Conservation (phyloP, 2,329 filamentous ascomycete species). For the Hansfordia pulvinata region DNA sequence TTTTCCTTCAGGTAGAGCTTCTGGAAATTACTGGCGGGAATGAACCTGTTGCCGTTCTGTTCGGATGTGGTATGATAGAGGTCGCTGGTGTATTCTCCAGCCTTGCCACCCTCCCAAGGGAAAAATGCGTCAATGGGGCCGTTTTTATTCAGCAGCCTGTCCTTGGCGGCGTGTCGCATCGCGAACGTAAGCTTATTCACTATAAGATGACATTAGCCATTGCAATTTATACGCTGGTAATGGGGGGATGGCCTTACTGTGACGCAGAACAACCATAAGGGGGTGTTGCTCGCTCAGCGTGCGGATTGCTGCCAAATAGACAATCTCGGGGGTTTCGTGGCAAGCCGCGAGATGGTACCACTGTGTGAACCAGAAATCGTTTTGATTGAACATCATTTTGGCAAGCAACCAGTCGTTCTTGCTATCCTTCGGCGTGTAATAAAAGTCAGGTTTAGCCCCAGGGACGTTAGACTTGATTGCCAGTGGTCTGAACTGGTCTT, state of each 20-base stretch:
- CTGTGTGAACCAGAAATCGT: conserved; percentile 30
- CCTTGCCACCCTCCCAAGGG: conserved; percentile 14
- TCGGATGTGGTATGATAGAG: no score
- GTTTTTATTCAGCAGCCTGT: conserved; percentile 14
- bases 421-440: conserved; percentile 30
- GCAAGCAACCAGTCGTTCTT: conserved; percentile 34
- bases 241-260: conserved; percentile 11
- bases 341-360: conserved; percentile 27
- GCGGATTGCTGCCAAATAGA: conserved; percentile 28
- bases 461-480: conserved; percentile 30
- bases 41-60: no score
- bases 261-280: conserved; percentile 22
- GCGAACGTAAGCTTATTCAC: conserved; percentile 18
- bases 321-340: conserved; percentile 27
- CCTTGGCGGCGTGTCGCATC: conserved; percentile 13
- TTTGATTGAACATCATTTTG: conserved; percentile 33
- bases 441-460: conserved; percentile 21
- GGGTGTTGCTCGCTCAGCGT: conserved; percentile 30
- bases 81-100: conserved; percentile 12
- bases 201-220: conserved; percentile 5
- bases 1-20: conserved; percentile 23
- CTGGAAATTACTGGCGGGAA: conserved; percentile 17
- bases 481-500: conserved; percentile 29
- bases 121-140: conserved; percentile 19
- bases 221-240: not conserved